These are phyloP conservation scores for Podospora bellae-mahoneyi DNA, from an alignment of 495 filamentous ascomycete genomes.

Conservation along the genomic window DNA sequence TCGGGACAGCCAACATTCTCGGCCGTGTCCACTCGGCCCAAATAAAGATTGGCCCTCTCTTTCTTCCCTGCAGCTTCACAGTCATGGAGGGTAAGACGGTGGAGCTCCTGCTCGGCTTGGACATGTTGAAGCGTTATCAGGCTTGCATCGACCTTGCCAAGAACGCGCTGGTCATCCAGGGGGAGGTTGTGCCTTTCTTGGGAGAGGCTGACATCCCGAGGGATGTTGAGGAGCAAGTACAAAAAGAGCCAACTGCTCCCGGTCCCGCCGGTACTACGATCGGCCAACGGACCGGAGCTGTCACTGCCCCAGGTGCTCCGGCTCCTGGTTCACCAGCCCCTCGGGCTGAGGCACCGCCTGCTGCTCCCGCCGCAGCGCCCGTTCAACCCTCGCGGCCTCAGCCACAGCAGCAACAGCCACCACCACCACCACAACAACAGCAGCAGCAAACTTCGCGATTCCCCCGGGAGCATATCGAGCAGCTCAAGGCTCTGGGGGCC, in stretches of 20 bases:
- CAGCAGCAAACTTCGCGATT: slow-evolving; percentile 37
- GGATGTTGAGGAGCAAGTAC: slow-evolving; percentile 63
- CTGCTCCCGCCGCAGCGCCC: slow-evolving; percentile 22
- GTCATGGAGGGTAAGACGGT: slow-evolving; percentile 99
- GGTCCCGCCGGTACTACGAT: slow-evolving; percentile 84
- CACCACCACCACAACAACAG: slow-evolving; percentile 13
- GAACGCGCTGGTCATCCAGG: slow-evolving; percentile 79
- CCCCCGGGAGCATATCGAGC: slow-evolving; percentile 60
- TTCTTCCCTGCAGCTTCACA: slow-evolving; percentile 93
- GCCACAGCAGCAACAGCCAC: slow-evolving; percentile 28
- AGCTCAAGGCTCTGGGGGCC: slow-evolving; percentile 77
- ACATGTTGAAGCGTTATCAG: slow-evolving; percentile 94
- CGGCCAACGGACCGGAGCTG: slow-evolving; percentile 78
- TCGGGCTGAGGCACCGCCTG: slow-evolving; percentile 26
- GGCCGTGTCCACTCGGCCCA: slow-evolving; percentile 91
- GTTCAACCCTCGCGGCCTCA: slow-evolving; percentile 26
- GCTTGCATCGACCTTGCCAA: slow-evolving; percentile 83
- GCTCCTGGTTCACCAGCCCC: slow-evolving; percentile 12
- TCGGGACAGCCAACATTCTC: slow-evolving; percentile 90
- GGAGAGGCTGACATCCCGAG: slow-evolving; percentile 92
- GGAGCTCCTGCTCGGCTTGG: slow-evolving; percentile 88
- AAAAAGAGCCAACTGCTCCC: slow-evolving; percentile 78
- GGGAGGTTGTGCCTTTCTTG: slow-evolving; percentile 81
- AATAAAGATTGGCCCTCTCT: slow-evolving; percentile 85
- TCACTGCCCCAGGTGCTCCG: slow-evolving; percentile 57